Base-by-base conservation (phyloP, 2,329 filamentous ascomycete genomes). In the Pseudogymnoascus sp. region DNA sequence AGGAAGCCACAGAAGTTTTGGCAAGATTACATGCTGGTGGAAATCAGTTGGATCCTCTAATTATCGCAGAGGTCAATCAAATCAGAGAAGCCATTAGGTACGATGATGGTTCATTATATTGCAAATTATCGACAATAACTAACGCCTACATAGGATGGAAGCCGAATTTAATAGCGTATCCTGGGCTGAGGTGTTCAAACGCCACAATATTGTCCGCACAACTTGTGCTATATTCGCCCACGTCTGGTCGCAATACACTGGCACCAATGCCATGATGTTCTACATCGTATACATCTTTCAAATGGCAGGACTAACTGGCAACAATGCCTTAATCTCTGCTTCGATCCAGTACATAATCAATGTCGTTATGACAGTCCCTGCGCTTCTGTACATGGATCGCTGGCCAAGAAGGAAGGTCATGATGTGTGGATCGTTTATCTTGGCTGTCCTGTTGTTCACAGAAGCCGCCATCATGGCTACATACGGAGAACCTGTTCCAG, bases 11-110 rank as follows among this genome's bases (percentile, higher is more conserved):
- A 8, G 71, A 81, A 38, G 80, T 78, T 0, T 77, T 87, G 31
- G 83, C 83, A 9, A 71, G 80, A 61, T 79, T 87, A 2, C 85
- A 87, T 65, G 83, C 81, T 2, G 75, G 77, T 1, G 84, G 84
- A 4, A 78, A 87, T 64, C 74, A 76, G 19, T 74, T 80, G 6
- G 78, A 85, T 64, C 81, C 84, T 0, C 68, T 81, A 1, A 83
- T 87, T 7, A 70, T 85, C 26, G 81, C 82, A 0, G 85, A 87
- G 71, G 81, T 80, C 74, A 77, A 83, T 63, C 81, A 84, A 64
- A 82, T 85, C 62, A 31, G 26, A 17, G 47, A 31, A 11, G 47
- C 47, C 15, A 50, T 50, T 9, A 50, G 44, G 44, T 50, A 28
- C 15, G 44, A 50, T n/a, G n/a, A 26, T n/a, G 15, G n/a, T 1